These are phyloP conservation scores for Nicotiana paniculata DNA, from an alignment of 257 asterid species.

Conservation along the genomic window DNA sequence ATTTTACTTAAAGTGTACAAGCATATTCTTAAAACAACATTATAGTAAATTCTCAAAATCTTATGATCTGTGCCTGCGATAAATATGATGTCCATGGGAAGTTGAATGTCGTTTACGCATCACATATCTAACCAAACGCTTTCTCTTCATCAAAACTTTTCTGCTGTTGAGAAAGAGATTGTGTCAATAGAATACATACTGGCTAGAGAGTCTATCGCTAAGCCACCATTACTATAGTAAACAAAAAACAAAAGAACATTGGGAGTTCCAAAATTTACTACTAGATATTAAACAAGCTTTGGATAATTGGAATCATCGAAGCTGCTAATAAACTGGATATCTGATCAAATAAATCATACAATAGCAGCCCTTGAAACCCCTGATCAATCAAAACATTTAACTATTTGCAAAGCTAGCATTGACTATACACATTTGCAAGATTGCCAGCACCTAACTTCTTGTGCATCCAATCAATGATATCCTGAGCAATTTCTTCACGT, in stretches of 20 bases:
- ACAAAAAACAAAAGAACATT: not conserved
- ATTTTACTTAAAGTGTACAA: not conserved
- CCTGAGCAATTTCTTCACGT: slow-evolving; percentile 85
- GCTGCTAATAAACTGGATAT: not conserved
- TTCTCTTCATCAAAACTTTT: not conserved
- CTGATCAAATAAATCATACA: not conserved
- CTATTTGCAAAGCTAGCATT: slow-evolving; percentile 11
- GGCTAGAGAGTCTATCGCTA: not conserved
- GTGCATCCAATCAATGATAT: slow-evolving; percentile 93
- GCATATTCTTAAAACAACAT: not conserved
- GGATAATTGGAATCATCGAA: not conserved
- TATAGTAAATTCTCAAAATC: not conserved
- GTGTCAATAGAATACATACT: not conserved
- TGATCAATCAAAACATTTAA: not conserved
- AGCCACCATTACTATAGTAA: not conserved
- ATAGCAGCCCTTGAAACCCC: not conserved
- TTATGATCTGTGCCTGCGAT: not conserved
- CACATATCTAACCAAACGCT: not conserved
- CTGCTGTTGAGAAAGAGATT: not conserved
- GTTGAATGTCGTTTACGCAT: not conserved
- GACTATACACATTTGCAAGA: slow-evolving; percentile 14
- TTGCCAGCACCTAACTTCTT: slow-evolving; percentile 30
- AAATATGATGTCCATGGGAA: not conserved
- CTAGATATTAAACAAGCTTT: not conserved
- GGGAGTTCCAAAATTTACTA: not conserved